These are phyloP conservation scores for Diplotaxis tenuifolia DNA, from an alignment of 345 rosid genomes.

Conservation along the genomic window DNA sequence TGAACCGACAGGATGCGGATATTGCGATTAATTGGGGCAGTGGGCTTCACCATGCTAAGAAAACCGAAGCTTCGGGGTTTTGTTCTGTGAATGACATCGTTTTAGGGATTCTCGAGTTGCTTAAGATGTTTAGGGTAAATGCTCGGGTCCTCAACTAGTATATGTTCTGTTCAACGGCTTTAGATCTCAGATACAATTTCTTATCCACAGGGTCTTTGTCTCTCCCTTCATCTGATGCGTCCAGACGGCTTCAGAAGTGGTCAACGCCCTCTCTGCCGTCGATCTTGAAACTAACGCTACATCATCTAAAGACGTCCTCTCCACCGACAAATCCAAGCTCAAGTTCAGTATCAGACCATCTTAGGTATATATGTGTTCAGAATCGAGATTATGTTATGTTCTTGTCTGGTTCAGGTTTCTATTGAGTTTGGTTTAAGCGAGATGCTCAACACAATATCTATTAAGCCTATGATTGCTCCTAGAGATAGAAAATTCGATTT, in stretches of 20 bases:
- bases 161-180: conserved; percentile 47
- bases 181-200: conserved; percentile 45
- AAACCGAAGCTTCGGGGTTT: no score
- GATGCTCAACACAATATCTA: conserved; percentile 57
- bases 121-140: no score
- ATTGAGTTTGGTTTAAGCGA: conserved; percentile 78
- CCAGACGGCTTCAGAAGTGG: conserved; percentile 64
- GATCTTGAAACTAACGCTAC: conserved; percentile 31
- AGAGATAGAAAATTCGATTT: conserved; percentile 57
- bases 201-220: no score
- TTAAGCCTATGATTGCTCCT: conserved; percentile 50
- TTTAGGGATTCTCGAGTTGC: no score
- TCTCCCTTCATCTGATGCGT: conserved; percentile 83
- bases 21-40: no score
- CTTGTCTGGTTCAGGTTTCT: conserved; percentile 46
- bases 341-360: conserved; percentile 44
- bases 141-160: no score
- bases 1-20: no score
- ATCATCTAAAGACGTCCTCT: conserved; percentile 30
- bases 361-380: no score
- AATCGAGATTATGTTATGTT: background rate
- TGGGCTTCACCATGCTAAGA: no score
- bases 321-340: conserved; percentile 49
- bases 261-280: conserved; percentile 52
- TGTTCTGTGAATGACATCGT: no score